phyloP scores from a whole-genome alignment of 2,329 filamentous ascomycete genomes.

The Pseudocercospora fuligena region DNA sequence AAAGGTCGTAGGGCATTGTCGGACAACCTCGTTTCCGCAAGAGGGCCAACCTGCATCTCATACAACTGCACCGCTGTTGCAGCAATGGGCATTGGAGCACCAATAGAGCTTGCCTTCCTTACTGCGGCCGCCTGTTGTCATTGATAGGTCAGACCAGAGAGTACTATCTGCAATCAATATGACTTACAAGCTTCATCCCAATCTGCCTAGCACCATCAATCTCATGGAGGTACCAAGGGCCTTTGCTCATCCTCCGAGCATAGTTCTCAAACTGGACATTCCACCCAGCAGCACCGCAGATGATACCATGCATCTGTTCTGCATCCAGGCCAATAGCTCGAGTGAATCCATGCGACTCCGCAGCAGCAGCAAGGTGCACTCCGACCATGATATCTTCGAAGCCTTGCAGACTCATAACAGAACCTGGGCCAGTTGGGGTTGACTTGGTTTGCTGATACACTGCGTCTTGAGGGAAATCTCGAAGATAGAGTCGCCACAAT shows the following conservation, averaged over 20 bases:
- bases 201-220: background rate
- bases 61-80: background rate
- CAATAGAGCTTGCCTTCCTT: background rate
- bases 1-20: background rate
- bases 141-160: background rate
- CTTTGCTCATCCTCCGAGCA: background rate
- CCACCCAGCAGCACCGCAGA: background rate
- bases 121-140: background rate
- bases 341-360: background rate
- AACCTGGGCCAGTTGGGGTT: background rate
- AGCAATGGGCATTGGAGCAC: background rate
- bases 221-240: background rate
- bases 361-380: background rate
- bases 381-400: background rate
- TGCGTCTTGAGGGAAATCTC: background rate
- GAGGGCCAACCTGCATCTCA: background rate
- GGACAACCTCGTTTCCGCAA: background rate
- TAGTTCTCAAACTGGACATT: background rate
- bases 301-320: background rate
- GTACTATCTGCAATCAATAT: background rate
- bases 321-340: background rate
- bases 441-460: background rate
- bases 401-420: background rate
- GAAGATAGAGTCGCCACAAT: background rate
- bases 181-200: background rate